Conservation (phyloP, 2,329 filamentous ascomycete species). For the Venturia asperata region DNA sequence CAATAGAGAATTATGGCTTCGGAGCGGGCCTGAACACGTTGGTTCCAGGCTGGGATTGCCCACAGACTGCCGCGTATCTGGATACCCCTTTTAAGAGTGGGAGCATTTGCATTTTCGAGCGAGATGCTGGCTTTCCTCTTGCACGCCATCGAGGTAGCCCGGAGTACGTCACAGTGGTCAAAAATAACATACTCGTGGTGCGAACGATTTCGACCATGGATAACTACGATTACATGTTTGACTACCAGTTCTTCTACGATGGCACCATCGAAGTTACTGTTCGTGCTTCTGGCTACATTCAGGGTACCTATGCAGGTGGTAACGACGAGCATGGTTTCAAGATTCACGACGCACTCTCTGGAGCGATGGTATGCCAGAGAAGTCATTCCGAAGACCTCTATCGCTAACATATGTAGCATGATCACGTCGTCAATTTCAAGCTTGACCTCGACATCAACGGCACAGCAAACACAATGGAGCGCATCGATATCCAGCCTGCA, state of each 20-base stretch:
- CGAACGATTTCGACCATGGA: slow-evolving; percentile 45
- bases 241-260: slow-evolving; percentile 44
- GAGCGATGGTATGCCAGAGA: slow-evolving; percentile 31
- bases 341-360: slow-evolving; percentile 26
- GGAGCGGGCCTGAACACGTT: slow-evolving; percentile 34
- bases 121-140: slow-evolving; percentile 30
- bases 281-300: slow-evolving; percentile 35
- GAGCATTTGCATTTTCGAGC: slow-evolving; percentile 38
- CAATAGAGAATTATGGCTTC: slow-evolving; percentile 31
- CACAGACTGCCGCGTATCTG: slow-evolving; percentile 35
- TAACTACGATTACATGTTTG: slow-evolving; percentile 45
- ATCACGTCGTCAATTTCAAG: slow-evolving; percentile 36
- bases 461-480: slow-evolving; percentile 26
- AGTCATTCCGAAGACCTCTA: slow-evolving; percentile 31
- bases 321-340: slow-evolving; percentile 20
- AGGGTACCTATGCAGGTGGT: slow-evolving; percentile 26
- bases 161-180: slow-evolving; percentile 28
- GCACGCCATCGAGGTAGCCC: slow-evolving; percentile 30
- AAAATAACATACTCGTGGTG: slow-evolving; percentile 36
- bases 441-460: slow-evolving; percentile 31
- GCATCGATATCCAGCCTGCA: slow-evolving; percentile 24
- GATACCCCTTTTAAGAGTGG: slow-evolving; percentile 28
- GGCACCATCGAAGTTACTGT: slow-evolving; percentile 37
- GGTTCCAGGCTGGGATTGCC: slow-evolving; percentile 40
- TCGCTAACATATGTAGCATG: slow-evolving; percentile 24